Evolutionary conservation across 208 protist genomes (phyloP).

Genomic region (Acanthamoeba rhysodes): DNA sequence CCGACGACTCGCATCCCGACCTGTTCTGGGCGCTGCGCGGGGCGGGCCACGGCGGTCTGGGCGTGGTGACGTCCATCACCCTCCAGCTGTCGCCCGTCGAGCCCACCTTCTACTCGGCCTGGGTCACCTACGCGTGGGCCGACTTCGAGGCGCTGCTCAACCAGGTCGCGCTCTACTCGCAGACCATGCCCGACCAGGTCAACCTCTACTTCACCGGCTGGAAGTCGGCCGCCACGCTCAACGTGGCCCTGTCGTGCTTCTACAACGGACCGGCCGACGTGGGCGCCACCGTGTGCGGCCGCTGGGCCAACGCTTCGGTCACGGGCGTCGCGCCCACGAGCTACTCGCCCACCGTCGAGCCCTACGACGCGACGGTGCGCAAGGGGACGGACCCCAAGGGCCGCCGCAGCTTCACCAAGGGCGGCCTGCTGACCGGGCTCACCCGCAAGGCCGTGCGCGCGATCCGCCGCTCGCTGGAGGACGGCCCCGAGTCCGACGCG

Average conservation of each 20-base stretch:
- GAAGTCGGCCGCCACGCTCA: slow-evolving; percentile 45
- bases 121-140: slow-evolving; percentile 57
- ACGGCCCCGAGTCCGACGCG: slow-evolving; percentile 17
- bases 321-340: slow-evolving; percentile 25
- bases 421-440: slow-evolving; percentile 52
- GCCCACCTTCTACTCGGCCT: slow-evolving; percentile 75
- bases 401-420: slow-evolving; percentile 76
- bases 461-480: slow-evolving; percentile 52
- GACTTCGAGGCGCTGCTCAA: slow-evolving; percentile 78
- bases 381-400: slow-evolving; percentile 79
- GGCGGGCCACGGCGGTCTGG: slow-evolving; percentile 78
- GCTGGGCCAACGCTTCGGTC: slow-evolving; percentile 22
- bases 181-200: slow-evolving; percentile 78
- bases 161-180: slow-evolving; percentile 3
- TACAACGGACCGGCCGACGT: slow-evolving; percentile 24
- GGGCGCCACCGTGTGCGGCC: slow-evolving; percentile 51
- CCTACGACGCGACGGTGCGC: slow-evolving; percentile 72
- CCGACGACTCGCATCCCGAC: slow-evolving; percentile 27
- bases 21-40: slow-evolving; percentile 82
- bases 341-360: neutral
- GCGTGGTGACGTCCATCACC: slow-evolving; percentile 78
- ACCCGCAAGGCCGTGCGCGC: neutral
- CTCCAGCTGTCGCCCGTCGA: slow-evolving; percentile 60
- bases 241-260: slow-evolving; percentile 77
- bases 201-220: slow-evolving; percentile 82